Evolutionary conservation across 75 land plant species (phyloP).

Genomic region (Gnetum montanum): DNA sequence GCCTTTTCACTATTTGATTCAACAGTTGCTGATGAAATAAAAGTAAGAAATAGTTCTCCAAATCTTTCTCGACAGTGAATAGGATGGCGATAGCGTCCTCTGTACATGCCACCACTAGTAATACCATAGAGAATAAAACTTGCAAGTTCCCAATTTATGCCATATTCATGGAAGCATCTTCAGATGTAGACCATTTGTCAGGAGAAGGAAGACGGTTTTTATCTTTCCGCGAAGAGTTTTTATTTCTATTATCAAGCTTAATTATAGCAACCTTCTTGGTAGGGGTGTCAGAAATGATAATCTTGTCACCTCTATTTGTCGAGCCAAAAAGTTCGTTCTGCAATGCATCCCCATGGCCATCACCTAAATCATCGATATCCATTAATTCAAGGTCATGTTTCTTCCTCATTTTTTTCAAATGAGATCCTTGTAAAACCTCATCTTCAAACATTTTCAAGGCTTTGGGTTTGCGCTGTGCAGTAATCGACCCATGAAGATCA

Average conservation of each 20-base stretch:
- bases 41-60: slow-evolving; percentile 68
- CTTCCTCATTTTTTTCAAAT: slow-evolving; percentile 62
- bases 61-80: slow-evolving; percentile 89
- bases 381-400: slow-evolving; percentile 1
- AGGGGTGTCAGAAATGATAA: slow-evolving; percentile 56
- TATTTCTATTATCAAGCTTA: slow-evolving; percentile 77
- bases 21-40: slow-evolving; percentile 38
- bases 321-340: slow-evolving; percentile 15
- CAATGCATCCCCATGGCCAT: background rate
- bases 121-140: slow-evolving; percentile 73
- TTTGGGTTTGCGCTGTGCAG: slow-evolving; percentile 55
- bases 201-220: slow-evolving; percentile 61
- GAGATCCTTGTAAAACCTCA: slow-evolving; percentile 27
- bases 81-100: slow-evolving; percentile 89
- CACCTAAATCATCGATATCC: slow-evolving; percentile 18
- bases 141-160: slow-evolving; percentile 76
- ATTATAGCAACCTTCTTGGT: slow-evolving; percentile 61
- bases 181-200: slow-evolving; percentile 71
- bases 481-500: slow-evolving; percentile 6
- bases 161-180: slow-evolving; percentile 97
- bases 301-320: slow-evolving; percentile 46
- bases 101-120: slow-evolving; percentile 70
- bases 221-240: slow-evolving; percentile 61
- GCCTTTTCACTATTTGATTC: slow-evolving; percentile 47
- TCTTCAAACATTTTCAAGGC: slow-evolving; percentile 31